phyloP scores from a whole-genome alignment of 2,329 filamentous ascomycete species.

The Onygenales sp. region DNA sequence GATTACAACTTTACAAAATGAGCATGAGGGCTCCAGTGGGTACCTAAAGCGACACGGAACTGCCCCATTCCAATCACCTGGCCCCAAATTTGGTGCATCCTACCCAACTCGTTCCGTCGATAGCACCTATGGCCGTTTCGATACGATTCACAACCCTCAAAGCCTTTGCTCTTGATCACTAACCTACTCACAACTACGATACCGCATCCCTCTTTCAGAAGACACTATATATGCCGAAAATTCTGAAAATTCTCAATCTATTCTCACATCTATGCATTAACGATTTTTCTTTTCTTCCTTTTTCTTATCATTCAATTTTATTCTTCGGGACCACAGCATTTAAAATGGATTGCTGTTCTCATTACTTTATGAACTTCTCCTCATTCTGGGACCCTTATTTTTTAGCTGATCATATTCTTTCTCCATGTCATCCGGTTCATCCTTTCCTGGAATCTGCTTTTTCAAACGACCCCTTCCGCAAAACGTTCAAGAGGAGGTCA shows the following conservation, averaged over 20 bases:
- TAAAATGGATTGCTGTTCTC: conserved; percentile 1
- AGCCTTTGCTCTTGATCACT: conserved; percentile 24
- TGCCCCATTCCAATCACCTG: conserved; percentile 15
- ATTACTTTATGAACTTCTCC: conserved; percentile 5
- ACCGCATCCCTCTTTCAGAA: background rate
- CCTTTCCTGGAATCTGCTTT: too few relatives aligned
- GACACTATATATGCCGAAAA: background rate
- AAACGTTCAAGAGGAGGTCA: too few relatives aligned
- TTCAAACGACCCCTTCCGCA: too few relatives aligned
- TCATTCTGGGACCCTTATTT: conserved; percentile 13
- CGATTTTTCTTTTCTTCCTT: background rate
- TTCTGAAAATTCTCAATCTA: background rate
- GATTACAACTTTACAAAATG: conserved; percentile 20
- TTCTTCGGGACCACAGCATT: conserved; percentile 4
- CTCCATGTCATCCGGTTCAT: background rate
- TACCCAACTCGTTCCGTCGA: conserved; percentile 19
- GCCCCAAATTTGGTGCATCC: conserved; percentile 22
- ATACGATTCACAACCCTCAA: conserved; percentile 23
- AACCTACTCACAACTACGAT: background rate
- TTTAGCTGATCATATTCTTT: conserved; percentile 4
- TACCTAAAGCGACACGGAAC: conserved; percentile 18
- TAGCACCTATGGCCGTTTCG: conserved; percentile 23
- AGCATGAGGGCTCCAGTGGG: conserved; percentile 16
- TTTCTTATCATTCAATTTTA: background rate
- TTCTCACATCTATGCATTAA: background rate